Conservation (phyloP, 2,329 filamentous ascomycete species). For the Pleoardoris graminearum region DNA sequence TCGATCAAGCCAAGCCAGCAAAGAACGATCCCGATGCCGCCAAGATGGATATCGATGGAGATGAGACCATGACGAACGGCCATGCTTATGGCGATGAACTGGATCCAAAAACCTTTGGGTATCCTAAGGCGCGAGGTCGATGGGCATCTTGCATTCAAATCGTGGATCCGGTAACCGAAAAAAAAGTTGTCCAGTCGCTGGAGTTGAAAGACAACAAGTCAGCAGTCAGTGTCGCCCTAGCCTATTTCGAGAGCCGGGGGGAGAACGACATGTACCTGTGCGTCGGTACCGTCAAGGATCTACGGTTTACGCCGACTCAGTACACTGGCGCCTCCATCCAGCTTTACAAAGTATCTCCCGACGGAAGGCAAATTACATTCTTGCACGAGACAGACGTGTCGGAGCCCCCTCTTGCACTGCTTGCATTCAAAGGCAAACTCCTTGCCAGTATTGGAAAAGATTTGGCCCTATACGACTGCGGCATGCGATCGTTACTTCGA, state of each 20-base stretch:
- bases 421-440: slow-evolving; percentile 90
- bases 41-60: slow-evolving; percentile 16
- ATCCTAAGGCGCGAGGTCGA: slow-evolving; percentile 78
- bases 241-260: slow-evolving; percentile 78
- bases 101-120: slow-evolving; percentile 82
- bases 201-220: slow-evolving; percentile 90
- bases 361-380: slow-evolving; percentile 87
- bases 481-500: slow-evolving; percentile 87
- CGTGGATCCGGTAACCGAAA: slow-evolving; percentile 75
- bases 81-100: slow-evolving; percentile 55
- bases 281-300: slow-evolving; percentile 90
- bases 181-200: slow-evolving; percentile 73
- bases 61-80: slow-evolving; percentile 38
- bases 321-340: slow-evolving; percentile 83
- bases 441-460: slow-evolving; percentile 82
- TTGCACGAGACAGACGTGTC: slow-evolving; percentile 96
- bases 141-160: slow-evolving; percentile 97
- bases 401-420: slow-evolving; percentile 83
- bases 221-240: slow-evolving; percentile 80
- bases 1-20: slow-evolving; percentile 64
- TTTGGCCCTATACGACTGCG: slow-evolving; percentile 87
- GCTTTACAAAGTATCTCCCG: slow-evolving; percentile 85
- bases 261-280: slow-evolving; percentile 90
- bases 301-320: slow-evolving; percentile 72
- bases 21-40: slow-evolving; percentile 34